Base-by-base conservation (phyloP, 163 green algal species). In the Chlamydomonas reinhardtii region DNA sequence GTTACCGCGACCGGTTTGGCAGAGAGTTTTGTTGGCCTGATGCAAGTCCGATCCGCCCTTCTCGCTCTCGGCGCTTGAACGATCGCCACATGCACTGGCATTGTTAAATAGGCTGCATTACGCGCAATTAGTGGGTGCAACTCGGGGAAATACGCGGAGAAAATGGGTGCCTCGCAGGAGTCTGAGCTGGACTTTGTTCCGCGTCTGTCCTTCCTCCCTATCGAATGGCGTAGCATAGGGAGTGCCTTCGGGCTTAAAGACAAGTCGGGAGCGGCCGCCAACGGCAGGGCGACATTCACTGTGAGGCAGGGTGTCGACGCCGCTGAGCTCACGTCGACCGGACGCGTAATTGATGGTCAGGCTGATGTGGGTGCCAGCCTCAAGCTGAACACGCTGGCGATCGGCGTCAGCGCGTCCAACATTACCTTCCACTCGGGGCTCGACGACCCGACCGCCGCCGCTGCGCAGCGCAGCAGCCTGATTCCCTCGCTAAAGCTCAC, bases 111-210 rank as follows among this genome's bases (percentile, higher is more conserved):
- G 48, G 48, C 48, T 56, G 48, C 48, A 56, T 56, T 56, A 56
- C 48, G 9, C 48, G 19, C 9, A 56, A 22, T 56, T 56, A 22
- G 48, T 14, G 12, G 14, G 12, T 19, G 48, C 48, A 56, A 19
- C 14, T 56, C 48, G 48, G 48, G 43, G 48, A 56, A 56, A 14
- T 48, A 14, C 11, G 48, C 48, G 48, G 48, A 56, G 48, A 56
- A 56, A 56, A 56, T 56, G 48, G 48, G 11, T 17, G 48, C 48
- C 14, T 17, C 48, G 14, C 48, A 85, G 54, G 69, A 65, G n/a
- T 90, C 87, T 72, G 79, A 72, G 82, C 82, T 94, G 0, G 91
- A 94, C 39, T 91, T 93, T 37, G 54, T 94, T 2, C 83, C 84
- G 20, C 86, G 83, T 14, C 69, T 90, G n/a, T 82, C 52, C 54